Conservation (phyloP, 768 basidiomycete species). For the Leccinellum rugosiceps region DNA sequence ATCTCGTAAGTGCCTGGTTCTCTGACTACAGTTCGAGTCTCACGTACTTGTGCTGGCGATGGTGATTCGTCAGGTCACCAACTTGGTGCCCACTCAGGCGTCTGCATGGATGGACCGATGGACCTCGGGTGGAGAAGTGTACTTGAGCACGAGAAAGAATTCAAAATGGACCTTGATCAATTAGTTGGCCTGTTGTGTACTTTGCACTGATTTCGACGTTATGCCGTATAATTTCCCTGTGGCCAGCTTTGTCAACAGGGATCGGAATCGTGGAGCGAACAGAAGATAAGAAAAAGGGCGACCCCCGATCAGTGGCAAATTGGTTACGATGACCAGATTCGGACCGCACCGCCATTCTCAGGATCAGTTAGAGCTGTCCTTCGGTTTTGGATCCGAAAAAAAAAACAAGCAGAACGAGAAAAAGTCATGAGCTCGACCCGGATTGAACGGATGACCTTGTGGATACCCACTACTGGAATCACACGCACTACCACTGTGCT, state of each 20-base stretch:
- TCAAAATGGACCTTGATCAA: slow-evolving; percentile 54
- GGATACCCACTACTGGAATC: slow-evolving; percentile 31
- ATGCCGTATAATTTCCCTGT: no score
- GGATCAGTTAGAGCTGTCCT: no score
- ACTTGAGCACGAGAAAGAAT: slow-evolving; percentile 61
- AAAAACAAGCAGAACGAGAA: not conserved
- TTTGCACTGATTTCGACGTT: not conserved
- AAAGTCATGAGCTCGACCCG: slow-evolving; percentile 34
- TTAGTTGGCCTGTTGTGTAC: slow-evolving; percentile 1
- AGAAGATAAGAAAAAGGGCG: not conserved
- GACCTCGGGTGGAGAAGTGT: slow-evolving; percentile 61
- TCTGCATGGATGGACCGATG: slow-evolving; percentile 68
- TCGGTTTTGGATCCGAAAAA: not conserved
- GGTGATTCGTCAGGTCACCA: slow-evolving; percentile 42
- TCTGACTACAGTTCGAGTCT: not conserved
- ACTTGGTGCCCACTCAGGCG: slow-evolving; percentile 63
- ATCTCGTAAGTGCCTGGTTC: slow-evolving; percentile 46
- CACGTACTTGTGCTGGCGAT: not conserved
- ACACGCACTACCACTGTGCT: slow-evolving; percentile 35
- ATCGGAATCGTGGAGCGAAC: not conserved
- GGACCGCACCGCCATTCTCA: not conserved
- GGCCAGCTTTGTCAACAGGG: not conserved
- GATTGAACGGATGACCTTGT: slow-evolving; percentile 46
- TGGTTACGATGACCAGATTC: not conserved
- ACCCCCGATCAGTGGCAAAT: not conserved